These are phyloP conservation scores for Nemania sp. DNA, from an alignment of 2,329 filamentous ascomycete genomes.

Conservation along the genomic window DNA sequence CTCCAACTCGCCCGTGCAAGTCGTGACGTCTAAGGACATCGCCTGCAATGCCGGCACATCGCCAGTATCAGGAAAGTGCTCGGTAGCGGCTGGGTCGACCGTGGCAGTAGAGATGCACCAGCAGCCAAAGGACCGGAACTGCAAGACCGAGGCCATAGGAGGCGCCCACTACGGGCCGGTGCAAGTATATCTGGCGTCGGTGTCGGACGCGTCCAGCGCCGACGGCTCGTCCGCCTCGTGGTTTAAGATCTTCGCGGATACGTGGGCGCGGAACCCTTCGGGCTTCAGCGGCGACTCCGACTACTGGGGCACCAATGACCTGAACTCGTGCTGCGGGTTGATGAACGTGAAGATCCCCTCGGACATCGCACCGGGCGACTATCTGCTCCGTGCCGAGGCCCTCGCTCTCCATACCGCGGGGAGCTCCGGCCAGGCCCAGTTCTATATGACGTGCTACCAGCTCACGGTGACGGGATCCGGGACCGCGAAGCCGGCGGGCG, in stretches of 20 bases:
- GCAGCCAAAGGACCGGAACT: conserved; percentile 42
- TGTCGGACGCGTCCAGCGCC: conserved; percentile 44
- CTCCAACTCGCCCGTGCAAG: conserved; percentile 56
- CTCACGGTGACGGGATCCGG: conserved; percentile 39
- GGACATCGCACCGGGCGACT: conserved; percentile 48
- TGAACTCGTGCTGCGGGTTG: conserved; percentile 48
- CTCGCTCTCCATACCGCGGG: conserved; percentile 50
- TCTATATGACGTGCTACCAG: conserved; percentile 42
- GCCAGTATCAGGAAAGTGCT: conserved; percentile 49
- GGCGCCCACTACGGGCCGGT: conserved; percentile 51
- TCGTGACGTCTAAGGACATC: conserved; percentile 47
- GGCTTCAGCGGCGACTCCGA: conserved; percentile 48
- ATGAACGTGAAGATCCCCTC: conserved; percentile 47
- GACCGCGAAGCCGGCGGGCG: conserved; percentile 36
- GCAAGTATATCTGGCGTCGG: conserved; percentile 47
- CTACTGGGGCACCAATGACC: conserved; percentile 51
- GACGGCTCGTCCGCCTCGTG: conserved; percentile 42
- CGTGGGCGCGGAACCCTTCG: conserved; percentile 44
- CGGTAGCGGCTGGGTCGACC: conserved; percentile 51
- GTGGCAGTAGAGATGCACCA: conserved; percentile 64
- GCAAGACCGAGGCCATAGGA: conserved; percentile 48
- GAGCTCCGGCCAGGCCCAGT: conserved; percentile 36
- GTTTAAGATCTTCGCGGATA: conserved; percentile 52
- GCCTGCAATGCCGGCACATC: conserved; percentile 47
- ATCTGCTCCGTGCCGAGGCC: conserved; percentile 50